Base-by-base conservation (phyloP, 2,329 filamentous ascomycete species). In the Reticulascus tulasneorum region DNA sequence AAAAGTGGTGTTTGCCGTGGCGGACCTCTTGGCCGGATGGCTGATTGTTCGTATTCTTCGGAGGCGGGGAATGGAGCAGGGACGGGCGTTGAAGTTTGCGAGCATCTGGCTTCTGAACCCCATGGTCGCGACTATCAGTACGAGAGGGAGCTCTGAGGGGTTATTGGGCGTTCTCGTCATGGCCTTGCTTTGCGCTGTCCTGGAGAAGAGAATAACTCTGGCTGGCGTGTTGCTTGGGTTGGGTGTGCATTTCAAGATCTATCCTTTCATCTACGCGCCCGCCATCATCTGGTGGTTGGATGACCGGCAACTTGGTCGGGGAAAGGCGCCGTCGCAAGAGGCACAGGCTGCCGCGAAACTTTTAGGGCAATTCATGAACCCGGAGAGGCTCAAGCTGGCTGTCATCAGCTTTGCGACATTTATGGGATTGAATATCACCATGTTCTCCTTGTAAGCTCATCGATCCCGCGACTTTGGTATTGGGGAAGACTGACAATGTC, bases 71-170 rank as follows among this genome's bases (percentile, higher is more conserved):
- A 74, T 82, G 67, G 49, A 61, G 3, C 52, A 58, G 7, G 63
- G 67, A 15, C 60, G 69, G 2, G 87, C 88, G 2, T 67, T 90
- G 43, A 79, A 76, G 42, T 96, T 86, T 52, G 84, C 90, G 1
- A 80, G 82, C 47, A 84, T 96, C 24, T 98, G 93, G 93, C 66
- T 97, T 42, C 73, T 96, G 55, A 98, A 98, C 53, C 93, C 93
- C 0, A 97, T 98, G 90, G 93, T 97, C 9, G 93, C 93, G 0
- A 88, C 89, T 23, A 98, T 98, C 53, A 95, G 88, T 62, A 97
- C 93, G 10, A 73, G 93, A 31, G 93, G 93, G 11, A 96, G 90
- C 63, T 93, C 89, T 0, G 93, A 98, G 62, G 93, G 93, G 0
- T 58, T 98, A 10, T 63, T 98, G 7, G 89, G 87, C 12, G 87